These are phyloP conservation scores for Phoenix roebelenii DNA, from an alignment of 176 grass and related monocot species.

Conservation along the genomic window DNA sequence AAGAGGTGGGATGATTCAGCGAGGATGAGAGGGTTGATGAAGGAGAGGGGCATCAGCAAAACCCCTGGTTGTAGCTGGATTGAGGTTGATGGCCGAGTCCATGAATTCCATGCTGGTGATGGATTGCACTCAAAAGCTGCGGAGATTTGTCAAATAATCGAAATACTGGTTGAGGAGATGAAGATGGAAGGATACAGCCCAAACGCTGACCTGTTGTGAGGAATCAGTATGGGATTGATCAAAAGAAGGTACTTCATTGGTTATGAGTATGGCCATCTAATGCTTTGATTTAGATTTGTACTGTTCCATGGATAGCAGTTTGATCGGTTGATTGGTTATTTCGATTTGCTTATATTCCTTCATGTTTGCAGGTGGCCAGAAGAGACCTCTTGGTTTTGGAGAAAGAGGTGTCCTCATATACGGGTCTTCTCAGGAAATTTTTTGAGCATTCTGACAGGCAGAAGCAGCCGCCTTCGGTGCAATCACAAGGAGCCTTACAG, in stretches of 20 bases:
- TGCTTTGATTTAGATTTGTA: too few relatives aligned
- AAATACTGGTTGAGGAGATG: constrained; percentile 51
- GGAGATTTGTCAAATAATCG: constrained; percentile 53
- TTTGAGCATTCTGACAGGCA: too few relatives aligned
- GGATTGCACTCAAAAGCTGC: constrained; percentile 36
- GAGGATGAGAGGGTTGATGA: constrained; percentile 69
- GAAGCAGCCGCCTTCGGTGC: too few relatives aligned
- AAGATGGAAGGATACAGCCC: constrained; percentile 58
- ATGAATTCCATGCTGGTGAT: constrained; percentile 70
- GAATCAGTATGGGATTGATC: background rate
- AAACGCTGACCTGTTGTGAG: constrained; percentile 43
- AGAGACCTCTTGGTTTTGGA: too few relatives aligned
- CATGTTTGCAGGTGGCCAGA: too few relatives aligned
- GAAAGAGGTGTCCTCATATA: too few relatives aligned
- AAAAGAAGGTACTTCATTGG: background rate
- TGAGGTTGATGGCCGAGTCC: constrained; percentile 49
- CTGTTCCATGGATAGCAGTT: too few relatives aligned
- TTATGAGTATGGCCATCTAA: too few relatives aligned
- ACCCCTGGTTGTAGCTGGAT: constrained; percentile 87
- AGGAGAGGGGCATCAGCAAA: constrained; percentile 65
- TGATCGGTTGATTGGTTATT: too few relatives aligned
- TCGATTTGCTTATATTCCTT: too few relatives aligned
- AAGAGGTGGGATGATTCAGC: constrained; percentile 69
- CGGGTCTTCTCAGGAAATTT: too few relatives aligned
- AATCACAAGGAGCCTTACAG: too few relatives aligned